Evolutionary conservation across 192 early-diverging fungal genomes (phyloP), one percentile per base, ranked within the genome.

Genomic region (Coemansia reversa): DNA sequence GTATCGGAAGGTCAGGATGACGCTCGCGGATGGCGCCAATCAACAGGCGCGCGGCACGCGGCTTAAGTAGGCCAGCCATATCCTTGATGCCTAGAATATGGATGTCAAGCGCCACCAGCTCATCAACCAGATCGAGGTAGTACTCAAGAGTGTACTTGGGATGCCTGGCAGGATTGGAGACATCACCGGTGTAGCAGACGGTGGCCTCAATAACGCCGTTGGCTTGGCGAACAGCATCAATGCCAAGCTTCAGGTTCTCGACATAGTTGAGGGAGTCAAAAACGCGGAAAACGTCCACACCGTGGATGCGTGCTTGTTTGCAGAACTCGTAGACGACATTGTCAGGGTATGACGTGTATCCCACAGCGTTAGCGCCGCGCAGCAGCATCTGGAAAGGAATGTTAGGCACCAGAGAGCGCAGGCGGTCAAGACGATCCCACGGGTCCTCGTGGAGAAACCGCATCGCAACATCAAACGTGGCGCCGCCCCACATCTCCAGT

Each of bases 361-460:
- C 96, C 23, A 98, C 96, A 28, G 94, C 96, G 60, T 98, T 98
- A 49, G 96, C 96, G 52, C 96, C 96, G 74, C 96, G 91, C 60
- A 98, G 89, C 52, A 98, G 85, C 96, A 98, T 98, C 82, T 95
- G 94, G 86, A 98, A 98, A 16, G 96, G 96, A 75, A 98, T 86
- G 79, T 97, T 96, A 70, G 96, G 96, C 33, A 94, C 93, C 29
- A 94, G 83, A 42, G 86, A 75, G 47, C 96, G 92, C 63, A 98
- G 81, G 48, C 84, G 82, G 53, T 86, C 86, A 67, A 98, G 83
- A 59, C 96, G 87, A 65, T 97, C 94, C 96, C 96, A 98, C 23
- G 96, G 96, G 77, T 94, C 94, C 75, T 98, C 96, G 66, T 92
- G 86, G 67, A 98, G 84, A 86, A 98, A 98, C 48, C 96, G 90